Evolutionary conservation across 805 yeast species (phyloP).

Genomic region (Ogataea neopini): DNA sequence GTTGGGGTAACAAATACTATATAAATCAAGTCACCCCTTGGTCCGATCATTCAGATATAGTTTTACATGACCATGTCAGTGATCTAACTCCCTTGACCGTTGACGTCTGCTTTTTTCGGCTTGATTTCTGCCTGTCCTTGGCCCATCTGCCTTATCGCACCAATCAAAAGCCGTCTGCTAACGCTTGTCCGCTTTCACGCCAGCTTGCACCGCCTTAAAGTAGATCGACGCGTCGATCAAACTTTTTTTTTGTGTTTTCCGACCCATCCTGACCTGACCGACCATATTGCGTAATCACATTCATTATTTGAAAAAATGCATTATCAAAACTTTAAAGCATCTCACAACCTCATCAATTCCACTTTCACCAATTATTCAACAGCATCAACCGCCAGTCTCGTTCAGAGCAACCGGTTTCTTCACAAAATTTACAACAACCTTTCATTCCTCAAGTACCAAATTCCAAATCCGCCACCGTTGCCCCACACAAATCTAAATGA

Average conservation of each 20-base stretch:
- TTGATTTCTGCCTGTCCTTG: not conserved
- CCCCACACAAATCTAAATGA: constrained; percentile 13
- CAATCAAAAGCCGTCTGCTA: not conserved
- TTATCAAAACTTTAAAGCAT: constrained; percentile 24
- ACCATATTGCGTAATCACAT: no score
- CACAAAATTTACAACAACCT: constrained; percentile 19
- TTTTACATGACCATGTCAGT: constrained; percentile 4
- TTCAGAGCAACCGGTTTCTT: constrained; percentile 17
- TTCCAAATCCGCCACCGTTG: constrained; percentile 27
- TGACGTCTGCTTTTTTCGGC: not conserved
- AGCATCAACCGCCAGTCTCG: constrained; percentile 11
- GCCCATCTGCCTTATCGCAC: not conserved
- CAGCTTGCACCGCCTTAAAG: not conserved
- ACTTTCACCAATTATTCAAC: constrained; percentile 24
- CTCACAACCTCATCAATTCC: constrained; percentile 20
- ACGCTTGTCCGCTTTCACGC: not conserved
- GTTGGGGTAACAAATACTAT: not conserved
- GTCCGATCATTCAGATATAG: not conserved
- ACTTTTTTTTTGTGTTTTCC: not conserved
- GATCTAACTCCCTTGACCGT: not conserved
- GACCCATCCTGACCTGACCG: no score
- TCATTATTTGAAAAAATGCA: constrained; percentile 7
- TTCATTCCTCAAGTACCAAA: constrained; percentile 22
- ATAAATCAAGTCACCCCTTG: constrained; percentile 6
- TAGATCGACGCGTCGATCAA: constrained; percentile 14